phyloP scores from a whole-genome alignment of 163 green algal genomes.

The Chlorella variabilis region DNA sequence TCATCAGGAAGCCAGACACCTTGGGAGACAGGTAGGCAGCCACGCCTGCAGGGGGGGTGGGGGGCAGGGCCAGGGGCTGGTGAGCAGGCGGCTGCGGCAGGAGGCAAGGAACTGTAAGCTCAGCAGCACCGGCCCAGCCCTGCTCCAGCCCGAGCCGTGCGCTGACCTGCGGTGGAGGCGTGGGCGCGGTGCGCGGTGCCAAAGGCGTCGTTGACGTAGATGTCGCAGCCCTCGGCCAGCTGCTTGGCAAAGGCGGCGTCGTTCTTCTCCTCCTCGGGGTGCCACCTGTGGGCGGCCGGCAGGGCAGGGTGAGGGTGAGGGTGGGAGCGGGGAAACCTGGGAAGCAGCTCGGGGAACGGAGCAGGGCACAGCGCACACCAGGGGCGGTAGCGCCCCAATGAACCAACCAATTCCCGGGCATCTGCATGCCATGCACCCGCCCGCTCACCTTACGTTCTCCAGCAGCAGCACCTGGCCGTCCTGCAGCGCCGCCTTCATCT shows the following conservation, averaged over 20 bases:
- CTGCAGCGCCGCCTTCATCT: constrained; percentile 70
- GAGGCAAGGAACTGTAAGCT: too few species aligned
- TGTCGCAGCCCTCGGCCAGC: constrained; percentile 89
- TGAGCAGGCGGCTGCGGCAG: too few species aligned
- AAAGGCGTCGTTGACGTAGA: constrained; percentile 99
- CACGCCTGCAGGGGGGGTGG: constrained; percentile 80
- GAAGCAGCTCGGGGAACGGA: too few species aligned
- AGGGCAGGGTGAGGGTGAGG: neutral
- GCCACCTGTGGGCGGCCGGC: constrained; percentile 73
- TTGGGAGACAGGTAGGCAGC: constrained; percentile 87
- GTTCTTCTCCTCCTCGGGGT: constrained; percentile 99
- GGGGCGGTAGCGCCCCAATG: neutral
- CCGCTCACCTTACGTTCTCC: constrained; percentile 92
- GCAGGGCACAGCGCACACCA: too few species aligned
- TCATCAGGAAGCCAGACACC: constrained; percentile 84
- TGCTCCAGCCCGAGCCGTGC: too few species aligned
- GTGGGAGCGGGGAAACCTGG: too few species aligned
- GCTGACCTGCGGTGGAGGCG: constrained; percentile 89
- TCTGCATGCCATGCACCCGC: too few species aligned
- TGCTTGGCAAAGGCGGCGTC: constrained; percentile 90
- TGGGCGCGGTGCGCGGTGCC: constrained; percentile 98
- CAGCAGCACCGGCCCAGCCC: too few species aligned
- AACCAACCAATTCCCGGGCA: neutral
- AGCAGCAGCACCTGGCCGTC: constrained; percentile 95
- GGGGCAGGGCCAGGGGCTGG: too few species aligned